Evolutionary conservation across 805 yeast species (phyloP).

Genomic region (Pichia ethanolica): DNA sequence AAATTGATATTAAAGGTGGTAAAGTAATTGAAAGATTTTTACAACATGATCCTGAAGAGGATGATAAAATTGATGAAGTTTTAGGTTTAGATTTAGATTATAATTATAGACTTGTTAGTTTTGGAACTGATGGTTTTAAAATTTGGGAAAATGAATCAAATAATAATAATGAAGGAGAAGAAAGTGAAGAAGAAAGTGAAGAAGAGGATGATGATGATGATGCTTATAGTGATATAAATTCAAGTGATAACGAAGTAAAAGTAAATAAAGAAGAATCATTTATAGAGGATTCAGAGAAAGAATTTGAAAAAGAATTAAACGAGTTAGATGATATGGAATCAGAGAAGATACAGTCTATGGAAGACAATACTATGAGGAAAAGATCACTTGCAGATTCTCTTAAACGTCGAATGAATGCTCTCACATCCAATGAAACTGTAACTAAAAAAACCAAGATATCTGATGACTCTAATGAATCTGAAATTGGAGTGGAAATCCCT

Average conservation of each 20-base stretch:
- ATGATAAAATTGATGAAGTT: slow-evolving; percentile 63
- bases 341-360: too few relatives aligned
- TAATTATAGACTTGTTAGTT: slow-evolving; percentile 71
- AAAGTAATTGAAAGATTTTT: slow-evolving; percentile 55
- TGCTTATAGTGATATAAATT: slow-evolving; percentile 1
- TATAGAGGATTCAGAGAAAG: too few relatives aligned
- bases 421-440: background rate
- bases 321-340: too few relatives aligned
- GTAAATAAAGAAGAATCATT: background rate
- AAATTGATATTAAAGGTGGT: slow-evolving; percentile 59
- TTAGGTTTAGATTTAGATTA: slow-evolving; percentile 68
- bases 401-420: slow-evolving; percentile 3
- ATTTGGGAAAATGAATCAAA: slow-evolving; percentile 51
- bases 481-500: slow-evolving; percentile 4
- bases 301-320: too few relatives aligned
- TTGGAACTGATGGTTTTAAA: slow-evolving; percentile 75
- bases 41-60: slow-evolving; percentile 70
- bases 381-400: slow-evolving; percentile 6
- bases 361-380: background rate
- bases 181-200: slow-evolving; percentile 20
- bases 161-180: slow-evolving; percentile 21
- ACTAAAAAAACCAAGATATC: slow-evolving; percentile 1
- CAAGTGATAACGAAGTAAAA: background rate
- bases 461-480: background rate
- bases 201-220: slow-evolving; percentile 4